Base-by-base conservation (phyloP, 495 filamentous ascomycete genomes). In the Talaromyces wortmannii region DNA sequence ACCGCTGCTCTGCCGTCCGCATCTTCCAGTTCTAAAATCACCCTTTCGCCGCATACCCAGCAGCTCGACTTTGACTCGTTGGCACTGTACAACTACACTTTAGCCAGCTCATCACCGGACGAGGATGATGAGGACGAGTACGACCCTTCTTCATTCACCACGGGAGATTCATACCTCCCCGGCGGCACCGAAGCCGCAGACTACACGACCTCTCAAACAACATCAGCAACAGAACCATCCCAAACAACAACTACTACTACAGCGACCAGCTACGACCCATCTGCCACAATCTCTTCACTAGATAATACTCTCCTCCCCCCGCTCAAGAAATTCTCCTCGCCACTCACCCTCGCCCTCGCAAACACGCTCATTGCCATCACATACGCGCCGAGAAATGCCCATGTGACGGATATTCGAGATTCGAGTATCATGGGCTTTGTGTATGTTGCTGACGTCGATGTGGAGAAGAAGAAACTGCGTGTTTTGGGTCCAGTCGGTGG, bases 361-460 rank as follows among this genome's bases (percentile, higher is more conserved):
- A 83, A 84, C 57, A 85, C 85, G 56, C 77, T 96, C 1, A 77
- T 97, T 1, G 90, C 92, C 2, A 82, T 98, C 54, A 87, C 91
- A 57, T 82, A 89, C 49, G 88, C 85, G 1, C 73, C 85, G 1
- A 63, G 81, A 2, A 81, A 77, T 4, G 89, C 91, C 50, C 73
- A 77, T 4, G 76, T 85, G 7, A 82, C 90, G 40, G 78, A 82
- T 5, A 84, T 98, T 45, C 83, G 88, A 11, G 88, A 94, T 59
- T 85, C 92, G 0, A 90, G 86, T 43, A 84, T 97, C 16, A 86
- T 95, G 77, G 94, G 94, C 6, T 97, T 95, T 68, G 79, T 96
- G 40, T 96, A 95, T 64, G 85, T 99, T 32, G 82, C 87, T 0
- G 88, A 94, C 49, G 91, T 97, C 7, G 92, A 99, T 59, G 86